These are phyloP conservation scores for Phytophthora idaei DNA, from an alignment of 352 stramenopile genomes.

Conservation along the genomic window DNA sequence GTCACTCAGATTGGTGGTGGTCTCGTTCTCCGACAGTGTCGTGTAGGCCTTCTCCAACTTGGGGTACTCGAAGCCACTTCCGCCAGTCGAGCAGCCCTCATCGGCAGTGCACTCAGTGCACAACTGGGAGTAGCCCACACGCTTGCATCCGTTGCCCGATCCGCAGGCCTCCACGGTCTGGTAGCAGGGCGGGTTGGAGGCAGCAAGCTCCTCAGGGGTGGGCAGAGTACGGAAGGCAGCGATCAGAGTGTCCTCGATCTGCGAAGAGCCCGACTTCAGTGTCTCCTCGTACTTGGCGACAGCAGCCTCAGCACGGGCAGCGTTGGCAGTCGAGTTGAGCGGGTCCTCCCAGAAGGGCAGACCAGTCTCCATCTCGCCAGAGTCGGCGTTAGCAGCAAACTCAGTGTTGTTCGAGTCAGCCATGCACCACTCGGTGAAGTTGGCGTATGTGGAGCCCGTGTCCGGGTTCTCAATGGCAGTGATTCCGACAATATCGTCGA, in stretches of 20 bases:
- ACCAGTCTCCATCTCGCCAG: slow-evolving; percentile 44
- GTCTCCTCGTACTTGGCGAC: slow-evolving; percentile 59
- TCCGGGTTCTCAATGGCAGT: slow-evolving; percentile 60
- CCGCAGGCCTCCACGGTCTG: slow-evolving; percentile 59
- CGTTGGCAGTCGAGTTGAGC: slow-evolving; percentile 58
- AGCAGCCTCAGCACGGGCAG: slow-evolving; percentile 49
- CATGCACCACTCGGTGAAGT: slow-evolving; percentile 75
- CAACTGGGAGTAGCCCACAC: slow-evolving; percentile 73
- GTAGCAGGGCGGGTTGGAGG: slow-evolving; percentile 74
- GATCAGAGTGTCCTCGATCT: slow-evolving; percentile 46
- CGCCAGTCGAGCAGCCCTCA: slow-evolving; percentile 46
- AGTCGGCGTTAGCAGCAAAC: slow-evolving; percentile 46
- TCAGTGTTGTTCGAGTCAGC: slow-evolving; percentile 63
- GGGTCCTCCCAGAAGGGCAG: slow-evolving; percentile 75
- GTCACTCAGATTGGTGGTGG: slow-evolving; percentile 30
- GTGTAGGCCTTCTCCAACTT: slow-evolving; percentile 63
- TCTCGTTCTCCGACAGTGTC: slow-evolving; percentile 46
- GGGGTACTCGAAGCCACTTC: slow-evolving; percentile 63
- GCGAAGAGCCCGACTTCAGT: slow-evolving; percentile 42
- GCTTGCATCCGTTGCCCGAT: slow-evolving; percentile 63
- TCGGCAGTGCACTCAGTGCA: slow-evolving; percentile 55
- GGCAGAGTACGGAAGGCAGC: slow-evolving; percentile 56
- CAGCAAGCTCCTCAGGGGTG: slow-evolving; percentile 45
- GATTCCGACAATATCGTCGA: slow-evolving; percentile 83
- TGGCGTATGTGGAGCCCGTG: slow-evolving; percentile 50